Evolutionary conservation across 164 flowering plant genomes (phyloP).

Genomic region (Vitis vinifera): ASM3070453v1 NC_081810.1:8282001-8282500

Average conservation of each 20-base stretch:
- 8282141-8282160: constrained; percentile 13
- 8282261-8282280: constrained; percentile 18
- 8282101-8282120: constrained; percentile 20
- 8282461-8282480: too few species aligned
- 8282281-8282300: constrained; percentile 6
- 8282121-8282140: constrained; percentile 25
- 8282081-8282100: constrained; percentile 34
- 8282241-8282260: constrained; percentile 31
- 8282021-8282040: constrained; percentile 14
- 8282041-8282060: constrained; percentile 35
- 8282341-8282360: too few species aligned
- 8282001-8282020: constrained; percentile 12
- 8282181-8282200: constrained; percentile 25
- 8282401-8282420: too few species aligned
- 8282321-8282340: too few species aligned
- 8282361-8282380: too few species aligned
- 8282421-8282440: too few species aligned
- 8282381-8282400: too few species aligned
- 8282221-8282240: constrained; percentile 29
- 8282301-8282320: not conserved
- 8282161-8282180: constrained; percentile 23
- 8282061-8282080: constrained; percentile 34
- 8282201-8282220: constrained; percentile 14
- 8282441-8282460: too few species aligned
- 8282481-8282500: not conserved